Evolutionary conservation across 2,329 filamentous ascomycete species (phyloP), one percentile per base, ranked within the genome.

Genomic region (Colletotrichum sp.): DNA sequence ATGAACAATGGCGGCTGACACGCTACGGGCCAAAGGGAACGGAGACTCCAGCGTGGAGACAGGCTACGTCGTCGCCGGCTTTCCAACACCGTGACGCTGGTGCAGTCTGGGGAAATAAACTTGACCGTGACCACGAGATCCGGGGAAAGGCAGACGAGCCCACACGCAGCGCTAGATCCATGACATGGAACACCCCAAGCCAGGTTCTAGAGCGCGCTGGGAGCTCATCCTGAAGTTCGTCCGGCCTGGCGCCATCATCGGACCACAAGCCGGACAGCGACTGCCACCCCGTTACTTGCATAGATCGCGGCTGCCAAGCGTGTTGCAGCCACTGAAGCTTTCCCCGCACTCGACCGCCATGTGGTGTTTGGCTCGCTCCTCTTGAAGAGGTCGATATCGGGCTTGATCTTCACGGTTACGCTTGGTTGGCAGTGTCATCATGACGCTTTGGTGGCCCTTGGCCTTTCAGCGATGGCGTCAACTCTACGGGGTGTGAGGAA

Each of bases 61-160:
- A 28, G 44, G 39, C 10, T 30, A 49, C 16, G 30, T 30, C 44
- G 16, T 69, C 59, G 32, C 59, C 34, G 49, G 44, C 59, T 36
- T 59, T 32, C n/a, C n/a, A 34, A 57, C 63, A 68, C 18, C 60
- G 24, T 24, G 34, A 66, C 13, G 55, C 63, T 30, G 55, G 72
- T 28, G 63, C 39, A 62, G 62, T 68, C 69, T 68, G 73, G 73
- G 73, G 73, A 68, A 75, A 59, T 68, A 72, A 15, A 63, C 69
- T 72, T n/a, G 49, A 12, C 9, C 21, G 44, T 15, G n/a, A 21
- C 39, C 63, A 63, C 39, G 36, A 57, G 44, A 73, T 69, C 70
- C n/a, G 73, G 73, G 73, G 70, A 73, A 65, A 70, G 26, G 52
- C 30, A 55, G 55, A 18, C 10, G 24, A 64, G 49, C 26, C 57